phyloP scores from a whole-genome alignment of 768 basidiomycete species.

The Lactifluus pinguis region DNA sequence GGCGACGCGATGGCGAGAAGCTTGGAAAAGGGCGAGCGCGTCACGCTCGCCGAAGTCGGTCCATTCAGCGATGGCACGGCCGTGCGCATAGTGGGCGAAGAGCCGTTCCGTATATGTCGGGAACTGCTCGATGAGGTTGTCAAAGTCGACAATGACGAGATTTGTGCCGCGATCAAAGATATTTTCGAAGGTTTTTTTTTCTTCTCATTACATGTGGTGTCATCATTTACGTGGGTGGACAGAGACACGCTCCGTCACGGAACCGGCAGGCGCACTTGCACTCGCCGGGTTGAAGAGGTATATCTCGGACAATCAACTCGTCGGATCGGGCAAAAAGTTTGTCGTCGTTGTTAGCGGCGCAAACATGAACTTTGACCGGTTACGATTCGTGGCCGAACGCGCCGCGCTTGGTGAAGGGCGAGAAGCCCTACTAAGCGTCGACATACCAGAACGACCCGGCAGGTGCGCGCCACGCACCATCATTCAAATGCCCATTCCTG shows the following conservation, averaged over 20 bases:
- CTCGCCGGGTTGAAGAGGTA: constrained; percentile 88
- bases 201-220: neutral
- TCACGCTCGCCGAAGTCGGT: constrained; percentile 82
- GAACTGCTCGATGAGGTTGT: constrained; percentile 75
- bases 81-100: constrained; percentile 90
- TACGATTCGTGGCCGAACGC: constrained; percentile 97
- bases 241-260: constrained; percentile 95
- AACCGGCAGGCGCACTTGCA: constrained; percentile 90
- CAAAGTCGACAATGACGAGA: constrained; percentile 87
- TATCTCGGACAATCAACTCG: constrained; percentile 69
- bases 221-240: neutral
- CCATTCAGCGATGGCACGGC: constrained; percentile 98
- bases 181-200: constrained; percentile 71
- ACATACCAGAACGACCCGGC: constrained; percentile 88
- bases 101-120: constrained; percentile 89
- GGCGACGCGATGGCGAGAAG: constrained; percentile 91
- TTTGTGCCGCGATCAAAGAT: constrained; percentile 98
- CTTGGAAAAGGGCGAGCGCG: constrained; percentile 69
- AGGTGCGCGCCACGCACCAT: constrained; percentile 41
- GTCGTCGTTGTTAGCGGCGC: constrained; percentile 92
- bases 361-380: constrained; percentile 97
- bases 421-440: constrained; percentile 89
- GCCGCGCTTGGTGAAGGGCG: constrained; percentile 94
- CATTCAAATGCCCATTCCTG: neutral
- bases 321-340: constrained; percentile 79